A percentile compares a stretch with the other conserved stretches of the same genome.
phyloP scores from a whole-genome alignment of 306 rosid genomes.

The Casuarina cunninghamiana region DNA sequence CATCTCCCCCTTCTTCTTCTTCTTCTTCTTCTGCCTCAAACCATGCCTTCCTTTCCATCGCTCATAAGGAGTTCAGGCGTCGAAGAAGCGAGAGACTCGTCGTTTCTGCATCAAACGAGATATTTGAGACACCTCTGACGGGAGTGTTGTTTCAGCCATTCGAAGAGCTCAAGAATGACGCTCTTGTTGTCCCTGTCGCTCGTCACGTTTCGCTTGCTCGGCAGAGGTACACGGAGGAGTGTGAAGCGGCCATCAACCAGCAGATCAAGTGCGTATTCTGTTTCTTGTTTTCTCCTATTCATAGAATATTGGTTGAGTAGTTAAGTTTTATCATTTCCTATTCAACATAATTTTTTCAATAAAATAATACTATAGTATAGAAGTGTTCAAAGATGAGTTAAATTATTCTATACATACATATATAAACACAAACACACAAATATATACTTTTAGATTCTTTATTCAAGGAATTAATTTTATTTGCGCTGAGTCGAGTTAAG shows the following conservation, averaged over 20 bases:
- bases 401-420: no score
- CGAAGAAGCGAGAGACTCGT: conserved; percentile 22
- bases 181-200: conserved; percentile 34
- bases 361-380: no score
- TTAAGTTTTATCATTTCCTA: no score
- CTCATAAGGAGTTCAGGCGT: conserved; percentile 9
- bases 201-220: conserved; percentile 49
- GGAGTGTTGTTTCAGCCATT: conserved; percentile 51
- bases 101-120: conserved; percentile 33
- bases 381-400: no score
- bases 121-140: conserved; percentile 13
- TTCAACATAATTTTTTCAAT: no score
- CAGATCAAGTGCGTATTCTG: conserved; percentile 48
- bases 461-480: no score
- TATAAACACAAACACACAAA: no score
- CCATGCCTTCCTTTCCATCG: conserved; percentile 3
- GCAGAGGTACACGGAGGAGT: conserved; percentile 33
- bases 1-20: background rate
- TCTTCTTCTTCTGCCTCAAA: conserved; percentile 20
- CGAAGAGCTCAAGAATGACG: conserved; percentile 44
- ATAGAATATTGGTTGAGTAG: background rate
- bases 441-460: no score
- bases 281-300: background rate
- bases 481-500: no score
- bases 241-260: conserved; percentile 47